phyloP scores from a whole-genome alignment of 352 stramenopile genomes.

The Globisporangium echinulatum region DNA sequence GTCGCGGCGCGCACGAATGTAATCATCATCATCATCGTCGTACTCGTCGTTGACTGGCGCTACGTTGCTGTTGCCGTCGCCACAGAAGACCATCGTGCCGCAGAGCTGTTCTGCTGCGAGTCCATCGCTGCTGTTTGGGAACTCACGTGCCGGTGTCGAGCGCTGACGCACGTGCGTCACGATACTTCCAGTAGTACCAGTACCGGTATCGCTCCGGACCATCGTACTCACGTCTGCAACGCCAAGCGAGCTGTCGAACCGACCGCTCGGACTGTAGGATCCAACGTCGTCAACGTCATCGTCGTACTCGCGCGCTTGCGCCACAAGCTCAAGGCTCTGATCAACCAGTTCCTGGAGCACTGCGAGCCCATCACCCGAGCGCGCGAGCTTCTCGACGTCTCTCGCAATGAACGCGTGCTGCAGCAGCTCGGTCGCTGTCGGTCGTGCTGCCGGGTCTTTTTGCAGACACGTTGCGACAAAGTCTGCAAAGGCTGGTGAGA shows the following conservation, averaged over 20 bases:
- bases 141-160: slow-evolving; percentile 5
- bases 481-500: slow-evolving; percentile 46
- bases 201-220: slow-evolving; percentile 20
- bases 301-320: slow-evolving; percentile 53
- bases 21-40: slow-evolving; percentile 10
- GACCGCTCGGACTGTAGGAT: slow-evolving; percentile 31
- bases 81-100: slow-evolving; percentile 53
- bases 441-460: slow-evolving; percentile 50
- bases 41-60: neutral
- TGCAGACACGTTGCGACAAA: slow-evolving; percentile 62
- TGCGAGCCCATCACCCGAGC: slow-evolving; percentile 30
- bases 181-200: slow-evolving; percentile 8
- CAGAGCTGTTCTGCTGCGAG: slow-evolving; percentile 9
- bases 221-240: slow-evolving; percentile 64
- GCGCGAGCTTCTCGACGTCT: slow-evolving; percentile 44
- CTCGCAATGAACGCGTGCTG: slow-evolving; percentile 52
- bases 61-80: neutral
- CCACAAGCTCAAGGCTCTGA: slow-evolving; percentile 58
- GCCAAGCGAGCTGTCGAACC: slow-evolving; percentile 50
- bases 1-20: slow-evolving; percentile 26
- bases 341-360: slow-evolving; percentile 70
- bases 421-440: slow-evolving; percentile 42
- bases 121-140: slow-evolving; percentile 1
- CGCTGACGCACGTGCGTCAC: slow-evolving; percentile 14
- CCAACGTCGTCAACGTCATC: slow-evolving; percentile 1